phyloP scores from a whole-genome alignment of 2,329 filamentous ascomycete species.

The Coniella lustricola region DNA sequence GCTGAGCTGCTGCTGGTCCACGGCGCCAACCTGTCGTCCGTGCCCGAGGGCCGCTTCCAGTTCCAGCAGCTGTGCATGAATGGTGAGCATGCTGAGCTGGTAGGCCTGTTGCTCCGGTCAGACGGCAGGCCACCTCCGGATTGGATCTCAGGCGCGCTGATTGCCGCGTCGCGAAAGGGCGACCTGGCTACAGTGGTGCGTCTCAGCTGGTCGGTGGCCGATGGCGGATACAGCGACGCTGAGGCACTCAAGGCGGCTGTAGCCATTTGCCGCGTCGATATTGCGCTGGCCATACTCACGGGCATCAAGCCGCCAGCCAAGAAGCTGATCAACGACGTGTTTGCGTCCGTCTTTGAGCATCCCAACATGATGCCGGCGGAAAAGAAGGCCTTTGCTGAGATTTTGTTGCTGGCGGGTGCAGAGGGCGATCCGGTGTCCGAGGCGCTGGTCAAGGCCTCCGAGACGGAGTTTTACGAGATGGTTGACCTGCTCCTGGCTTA shows the following conservation, averaged over 20 bases:
- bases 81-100: conserved; percentile 38
- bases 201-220: conserved; percentile 45
- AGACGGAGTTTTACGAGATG: conserved; percentile 47
- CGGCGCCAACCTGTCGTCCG: conserved; percentile 42
- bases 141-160: conserved; percentile 43
- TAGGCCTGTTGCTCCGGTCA: conserved; percentile 42
- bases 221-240: conserved; percentile 44
- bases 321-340: conserved; percentile 42
- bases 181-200: conserved; percentile 43
- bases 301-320: conserved; percentile 45
- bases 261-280: conserved; percentile 41
- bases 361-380: conserved; percentile 39
- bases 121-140: conserved; percentile 37
- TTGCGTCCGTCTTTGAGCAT: conserved; percentile 39
- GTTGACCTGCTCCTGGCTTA: conserved; percentile 45
- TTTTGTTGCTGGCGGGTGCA: conserved; percentile 52
- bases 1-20: conserved; percentile 42
- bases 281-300: conserved; percentile 47
- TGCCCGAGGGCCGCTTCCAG: conserved; percentile 43
- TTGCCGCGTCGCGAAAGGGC: conserved; percentile 42
- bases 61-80: conserved; percentile 44
- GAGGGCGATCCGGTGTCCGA: conserved; percentile 42
- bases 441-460: conserved; percentile 42
- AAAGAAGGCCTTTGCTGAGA: conserved; percentile 46
- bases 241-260: conserved; percentile 47